Percentiles rank a stretch among this genome's conserved stretches.
phyloP scores from a whole-genome alignment of 2,329 filamentous ascomycete genomes.

The Neurospora sp. region DNA sequence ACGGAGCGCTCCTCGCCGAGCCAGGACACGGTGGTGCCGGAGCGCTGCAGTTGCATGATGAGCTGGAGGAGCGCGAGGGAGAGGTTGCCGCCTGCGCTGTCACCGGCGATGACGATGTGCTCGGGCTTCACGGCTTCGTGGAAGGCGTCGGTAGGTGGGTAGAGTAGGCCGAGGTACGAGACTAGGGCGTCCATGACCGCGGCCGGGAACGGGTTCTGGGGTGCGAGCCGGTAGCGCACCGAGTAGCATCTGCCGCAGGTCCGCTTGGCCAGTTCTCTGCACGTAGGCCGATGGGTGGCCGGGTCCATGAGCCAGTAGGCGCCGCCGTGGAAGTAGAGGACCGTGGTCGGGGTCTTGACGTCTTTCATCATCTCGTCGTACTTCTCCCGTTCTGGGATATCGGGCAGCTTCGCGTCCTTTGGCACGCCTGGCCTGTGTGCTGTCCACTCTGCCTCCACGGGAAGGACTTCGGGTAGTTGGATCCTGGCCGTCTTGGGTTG shows the following conservation, averaged over 20 bases:
- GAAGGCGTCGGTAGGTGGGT: conserved; percentile 57
- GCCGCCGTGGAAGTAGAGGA: conserved; percentile 69
- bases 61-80: conserved; percentile 56
- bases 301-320: conserved; percentile 67
- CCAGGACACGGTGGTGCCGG: conserved; percentile 41
- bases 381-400: conserved; percentile 51
- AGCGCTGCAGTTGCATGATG: conserved; percentile 49
- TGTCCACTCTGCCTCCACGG: conserved; percentile 67
- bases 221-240: conserved; percentile 65
- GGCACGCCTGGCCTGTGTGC: conserved; percentile 51
- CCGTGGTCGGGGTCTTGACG: conserved; percentile 48
- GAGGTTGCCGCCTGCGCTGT: conserved; percentile 68
- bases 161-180: conserved; percentile 62
- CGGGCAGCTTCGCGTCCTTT: conserved; percentile 38
- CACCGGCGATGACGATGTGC: conserved; percentile 62
- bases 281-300: conserved; percentile 48
- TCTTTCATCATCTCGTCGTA: conserved; percentile 60
- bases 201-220: conserved; percentile 64
- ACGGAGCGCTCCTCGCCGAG: conserved; percentile 47
- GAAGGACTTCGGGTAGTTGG: conserved; percentile 38
- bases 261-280: conserved; percentile 52
- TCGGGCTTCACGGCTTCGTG: conserved; percentile 55
- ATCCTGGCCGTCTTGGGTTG: conserved; percentile 19
- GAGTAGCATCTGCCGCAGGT: conserved; percentile 60
- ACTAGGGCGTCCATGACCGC: conserved; percentile 63